These are phyloP conservation scores for Chlorella vulgaris DNA, from an alignment of 139 green algal genomes.

Conservation along the genomic window DNA sequence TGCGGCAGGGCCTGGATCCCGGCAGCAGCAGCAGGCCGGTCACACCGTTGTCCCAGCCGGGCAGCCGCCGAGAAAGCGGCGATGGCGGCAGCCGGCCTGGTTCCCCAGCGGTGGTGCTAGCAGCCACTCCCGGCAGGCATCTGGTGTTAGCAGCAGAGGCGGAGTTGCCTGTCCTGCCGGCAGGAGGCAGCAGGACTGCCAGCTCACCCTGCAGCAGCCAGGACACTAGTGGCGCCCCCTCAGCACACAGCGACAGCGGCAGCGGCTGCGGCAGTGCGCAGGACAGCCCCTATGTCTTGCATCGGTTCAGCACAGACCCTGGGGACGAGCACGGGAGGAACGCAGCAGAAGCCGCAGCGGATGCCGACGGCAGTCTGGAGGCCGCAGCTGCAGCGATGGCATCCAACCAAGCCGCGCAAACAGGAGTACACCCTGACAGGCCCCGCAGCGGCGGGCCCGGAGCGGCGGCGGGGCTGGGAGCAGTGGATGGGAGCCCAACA, in stretches of 20 bases:
- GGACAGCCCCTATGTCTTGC: background rate
- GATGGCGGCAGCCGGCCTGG: background rate
- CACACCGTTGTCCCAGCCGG: background rate
- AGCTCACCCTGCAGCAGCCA: background rate
- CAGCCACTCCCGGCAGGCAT: too few species aligned
- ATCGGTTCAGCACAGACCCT: background rate
- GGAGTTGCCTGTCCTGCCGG: too few species aligned
- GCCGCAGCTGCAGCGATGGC: background rate
- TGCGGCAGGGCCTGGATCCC: background rate
- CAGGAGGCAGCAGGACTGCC: background rate
- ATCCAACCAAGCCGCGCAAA: too few species aligned
- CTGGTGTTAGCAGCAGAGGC: too few species aligned
- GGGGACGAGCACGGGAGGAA: background rate
- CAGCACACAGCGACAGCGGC: background rate
- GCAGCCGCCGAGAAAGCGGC: background rate
- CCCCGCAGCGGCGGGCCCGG: too few species aligned
- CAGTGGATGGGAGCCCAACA: slow-evolving; percentile 2
- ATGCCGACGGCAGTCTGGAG: background rate
- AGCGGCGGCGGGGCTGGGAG: background rate
- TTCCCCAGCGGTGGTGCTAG: background rate
- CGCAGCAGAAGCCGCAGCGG: background rate
- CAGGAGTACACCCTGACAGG: background rate
- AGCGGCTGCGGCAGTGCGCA: background rate
- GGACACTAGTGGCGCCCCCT: too few species aligned
- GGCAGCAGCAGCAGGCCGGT: background rate